Evolutionary conservation across 2,329 filamentous ascomycete genomes (phyloP), one percentile per base, ranked within the genome.

Genomic region (Ascochyta lentis): DNA sequence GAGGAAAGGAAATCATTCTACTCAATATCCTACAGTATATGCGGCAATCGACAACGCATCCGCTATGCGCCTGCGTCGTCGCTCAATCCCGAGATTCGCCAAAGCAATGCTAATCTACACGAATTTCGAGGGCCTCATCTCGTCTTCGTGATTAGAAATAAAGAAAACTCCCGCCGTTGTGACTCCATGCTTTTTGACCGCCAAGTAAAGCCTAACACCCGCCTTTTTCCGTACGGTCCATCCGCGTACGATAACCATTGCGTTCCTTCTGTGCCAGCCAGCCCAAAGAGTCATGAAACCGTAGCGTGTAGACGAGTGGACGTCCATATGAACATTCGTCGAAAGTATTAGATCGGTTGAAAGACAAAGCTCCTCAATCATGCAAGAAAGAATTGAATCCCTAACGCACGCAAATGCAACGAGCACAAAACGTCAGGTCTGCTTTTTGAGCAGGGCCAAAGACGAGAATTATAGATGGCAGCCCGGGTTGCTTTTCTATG

Each of bases 391-490:
- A 61, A 63, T 60, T 61, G 54, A 65, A 63, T 50, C 52, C 47
- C 46, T 56, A 66, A 68, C 66, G 65, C 68, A 67, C 66, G 66
- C 60, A 72, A 69, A 71, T 74, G 70, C 67, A 74, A 57, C 58
- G 56, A 70, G 61, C 60, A 72, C 58, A 67, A 64, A 68, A 66
- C 65, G 63, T 54, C 43, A 43, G 55, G 49, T 43, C 51, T 59
- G 60, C 56, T 52, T 47, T 38, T 52, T 34, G 51, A 49, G 50
- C 63, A 55, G 44, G 44, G 48, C 60, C 58, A 60, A 52, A 45
- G 49, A 56, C 31, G 41, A 58, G 50, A 61, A 60, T 50, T 49
- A 46, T 49, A 54, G 57, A 43, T 43, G 47, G 35, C 16, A 41
- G 23, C 23, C 27, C 45, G 46, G 42, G 40, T 16, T 49, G 37